Evolutionary conservation across 148 eudicot species (phyloP), one percentile per base, ranked within the genome.

Genomic region (Spergularia bocconei): DNA sequence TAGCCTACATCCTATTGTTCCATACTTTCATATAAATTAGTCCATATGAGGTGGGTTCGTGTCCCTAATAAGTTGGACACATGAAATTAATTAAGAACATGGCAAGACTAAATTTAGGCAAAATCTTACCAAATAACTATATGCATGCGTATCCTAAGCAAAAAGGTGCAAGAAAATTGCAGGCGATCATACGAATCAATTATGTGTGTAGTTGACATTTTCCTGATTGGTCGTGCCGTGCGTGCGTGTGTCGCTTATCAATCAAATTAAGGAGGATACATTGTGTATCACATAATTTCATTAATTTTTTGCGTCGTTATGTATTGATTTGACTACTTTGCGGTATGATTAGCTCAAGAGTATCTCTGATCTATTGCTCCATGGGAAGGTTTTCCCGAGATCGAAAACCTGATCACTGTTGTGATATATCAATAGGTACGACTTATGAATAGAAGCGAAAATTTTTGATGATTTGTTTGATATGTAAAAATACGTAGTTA

Each of bases 51-150:
- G 47, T 70, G 47, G 41, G 23, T 17, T 20, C 21, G 21, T 25
- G 73, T 76, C 79, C 41, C 72, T 15, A 0, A 44, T 17, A 56
- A 76, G 33, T 39, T 15, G 61, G 66, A 67, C 66, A 41, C 16
- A 56, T 55, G 67, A 4, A 76, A 21, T 67, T 50, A 76, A 58
- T 15, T 11, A 56, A 15, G 11, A 72, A 56, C 29, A 57, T 67
- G 64, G 52, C 36, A 76, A 8, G 72, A 76, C 66, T 76, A 67
- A 74, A 75, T 14, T 39, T 25, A 47, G 66, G 47, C n/a, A 47
- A 76, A 7, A 76, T 67, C 79, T 55, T 76, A 76, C 58, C 79
- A 56, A 76, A 67, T 76, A 39, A 76, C 55, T 67, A 66, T 56
- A 39, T 67, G 23, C 52, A 76, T 17, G 61, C 21, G 50, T 65